Conservation (phyloP, 108 stramenopile species). For the Skeletonema menzelii region DNA sequence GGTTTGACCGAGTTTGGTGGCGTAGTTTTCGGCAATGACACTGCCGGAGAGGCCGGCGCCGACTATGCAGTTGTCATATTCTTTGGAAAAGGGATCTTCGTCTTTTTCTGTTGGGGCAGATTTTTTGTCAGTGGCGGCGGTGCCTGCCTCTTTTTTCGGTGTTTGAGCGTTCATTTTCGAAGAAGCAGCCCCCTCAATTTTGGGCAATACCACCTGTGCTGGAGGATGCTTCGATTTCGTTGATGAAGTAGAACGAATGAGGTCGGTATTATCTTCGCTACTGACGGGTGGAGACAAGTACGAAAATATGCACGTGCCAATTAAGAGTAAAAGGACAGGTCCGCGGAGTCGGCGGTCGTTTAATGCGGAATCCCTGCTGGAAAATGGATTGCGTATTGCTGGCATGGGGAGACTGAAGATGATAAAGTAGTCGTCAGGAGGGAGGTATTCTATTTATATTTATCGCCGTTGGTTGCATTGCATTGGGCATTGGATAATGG, state of each 20-base stretch:
- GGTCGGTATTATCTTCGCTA: not conserved
- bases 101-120: not conserved
- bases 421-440: too few species aligned
- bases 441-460: too few species aligned
- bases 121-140: not conserved
- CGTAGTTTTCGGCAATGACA: slow-evolving; percentile 80
- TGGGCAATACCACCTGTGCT: not conserved
- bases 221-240: not conserved
- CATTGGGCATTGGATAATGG: too few species aligned
- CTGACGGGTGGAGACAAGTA: not conserved
- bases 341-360: not conserved
- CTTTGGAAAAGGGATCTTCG: slow-evolving; percentile 21
- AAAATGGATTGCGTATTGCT: not conserved
- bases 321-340: not conserved
- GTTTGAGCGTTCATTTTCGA: not conserved
- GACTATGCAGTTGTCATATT: slow-evolving; percentile 75
- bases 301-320: not conserved
- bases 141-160: not conserved
- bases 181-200: not conserved
- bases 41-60: slow-evolving; percentile 79
- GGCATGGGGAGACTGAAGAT: not conserved
- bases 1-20: slow-evolving; percentile 48
- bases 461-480: too few species aligned
- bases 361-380: not conserved
- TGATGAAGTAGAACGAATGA: not conserved